phyloP scores from a whole-genome alignment of 768 basidiomycete species.

The Holtermannia corniformis region DNA sequence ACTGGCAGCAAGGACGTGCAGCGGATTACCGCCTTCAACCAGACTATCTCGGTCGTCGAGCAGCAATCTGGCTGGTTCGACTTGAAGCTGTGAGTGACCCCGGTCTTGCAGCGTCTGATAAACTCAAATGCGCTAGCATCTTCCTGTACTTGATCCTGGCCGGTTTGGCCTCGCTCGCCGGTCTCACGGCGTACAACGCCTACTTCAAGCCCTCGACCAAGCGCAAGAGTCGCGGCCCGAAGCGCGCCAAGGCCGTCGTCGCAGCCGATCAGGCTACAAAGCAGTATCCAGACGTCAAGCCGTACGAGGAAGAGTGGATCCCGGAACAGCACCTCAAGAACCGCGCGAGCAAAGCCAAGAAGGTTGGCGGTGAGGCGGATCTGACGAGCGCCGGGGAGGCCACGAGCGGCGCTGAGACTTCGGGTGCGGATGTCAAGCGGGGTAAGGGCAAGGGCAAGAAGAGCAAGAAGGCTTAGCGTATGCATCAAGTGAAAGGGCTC shows the following conservation, averaged over 20 bases:
- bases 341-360: constrained; percentile 18
- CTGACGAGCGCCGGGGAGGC: constrained; percentile 30
- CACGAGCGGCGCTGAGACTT: constrained; percentile 36
- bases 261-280: constrained; percentile 17
- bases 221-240: constrained; percentile 3
- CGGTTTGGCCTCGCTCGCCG: constrained; percentile 23
- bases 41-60: constrained; percentile 42
- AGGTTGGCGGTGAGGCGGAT: constrained; percentile 20
- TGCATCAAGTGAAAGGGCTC: no score
- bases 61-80: constrained; percentile 41
- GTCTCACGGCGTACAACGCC: constrained; percentile 32
- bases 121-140: constrained; percentile 15
- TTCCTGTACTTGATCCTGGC: constrained; percentile 40
- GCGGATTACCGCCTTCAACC: constrained; percentile 40
- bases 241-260: constrained; percentile 22
- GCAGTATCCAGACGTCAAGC: constrained; percentile 34
- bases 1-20: constrained; percentile 17
- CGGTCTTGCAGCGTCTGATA: neutral
- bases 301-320: constrained; percentile 44
- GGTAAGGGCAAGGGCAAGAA: constrained; percentile 31
- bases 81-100: constrained; percentile 32
- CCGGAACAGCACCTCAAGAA: constrained; percentile 38
- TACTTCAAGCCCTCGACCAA: constrained; percentile 15
- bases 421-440: constrained; percentile 27
- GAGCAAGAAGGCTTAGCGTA: neutral